Base-by-base conservation (phyloP, 495 filamentous ascomycete genomes). In the Evernia prunastri region DNA sequence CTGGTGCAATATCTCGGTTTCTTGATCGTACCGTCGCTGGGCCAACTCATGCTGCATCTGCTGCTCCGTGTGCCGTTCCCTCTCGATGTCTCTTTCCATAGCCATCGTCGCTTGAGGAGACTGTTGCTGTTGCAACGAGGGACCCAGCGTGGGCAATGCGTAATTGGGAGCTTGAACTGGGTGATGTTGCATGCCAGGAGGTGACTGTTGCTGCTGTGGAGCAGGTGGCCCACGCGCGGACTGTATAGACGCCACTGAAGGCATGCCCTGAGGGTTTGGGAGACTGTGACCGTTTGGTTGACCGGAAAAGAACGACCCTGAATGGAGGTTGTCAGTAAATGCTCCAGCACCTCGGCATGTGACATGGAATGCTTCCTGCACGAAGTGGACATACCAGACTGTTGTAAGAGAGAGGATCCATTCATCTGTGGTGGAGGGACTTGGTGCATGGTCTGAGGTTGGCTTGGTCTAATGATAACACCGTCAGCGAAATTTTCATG, bases 11-110 rank as follows among this genome's bases (percentile, higher is more conserved):
- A 53, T 78, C 63, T 87, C 86, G 62, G 86, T 85, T 70, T 91
- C 86, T 61, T 83, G 82, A 56, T 85, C 83, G 69, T 92, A 88
- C 66, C 86, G 84, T 45, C 83, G 81, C 58, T 84, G 76, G 62
- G 82, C 80, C 18, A 74, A 77, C 63, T 87, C 84, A 74, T 88
- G 84, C 67, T 85, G 75, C 23, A 54, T 63, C 56, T 67, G 66
- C 27, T 64, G 58, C 37, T 64, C 64, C 23, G 47, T 42, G 33
- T 60, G 35, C 25, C 58, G 86, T 85, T 72, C 72, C 18, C 70
- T 72, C 29, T 75, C 73, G n/a, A 68, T 69, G 62, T 83, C 81
- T 58, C 80, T 79, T 56, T 85, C 82, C 37, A 76, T 76, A 62
- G 81, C 79, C 51, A 83, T 66, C 18, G 39, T 58, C 29, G 76